Evolutionary conservation across 208 protist species (phyloP).

Genomic region (Endotrypanum monterogeii): DNA sequence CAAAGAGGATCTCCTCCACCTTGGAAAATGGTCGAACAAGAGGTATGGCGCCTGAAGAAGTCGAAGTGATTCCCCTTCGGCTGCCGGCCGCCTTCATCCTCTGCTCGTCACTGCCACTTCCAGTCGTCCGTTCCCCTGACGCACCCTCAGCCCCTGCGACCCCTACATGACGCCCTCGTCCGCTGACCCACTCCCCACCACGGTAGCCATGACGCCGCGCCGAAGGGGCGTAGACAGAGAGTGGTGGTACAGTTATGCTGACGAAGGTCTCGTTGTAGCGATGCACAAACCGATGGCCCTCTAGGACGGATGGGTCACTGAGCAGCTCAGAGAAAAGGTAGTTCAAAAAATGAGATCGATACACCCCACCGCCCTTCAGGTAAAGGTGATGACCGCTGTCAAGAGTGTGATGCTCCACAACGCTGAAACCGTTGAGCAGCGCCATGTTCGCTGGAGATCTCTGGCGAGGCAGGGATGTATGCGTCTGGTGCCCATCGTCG

Average conservation of each 20-base stretch:
- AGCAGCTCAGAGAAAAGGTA: slow-evolving; percentile 72
- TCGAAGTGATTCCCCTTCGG: not conserved
- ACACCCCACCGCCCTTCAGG: slow-evolving; percentile 69
- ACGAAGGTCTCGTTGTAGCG: slow-evolving; percentile 82
- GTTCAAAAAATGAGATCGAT: slow-evolving; percentile 84
- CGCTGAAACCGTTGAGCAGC: slow-evolving; percentile 86
- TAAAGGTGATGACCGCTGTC: slow-evolving; percentile 79
- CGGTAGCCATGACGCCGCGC: not conserved
- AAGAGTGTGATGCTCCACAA: slow-evolving; percentile 83
- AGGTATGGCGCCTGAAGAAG: slow-evolving; percentile 31
- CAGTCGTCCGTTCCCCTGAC: not conserved
- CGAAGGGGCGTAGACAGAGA: slow-evolving; percentile 12
- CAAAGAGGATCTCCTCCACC: slow-evolving; percentile 89
- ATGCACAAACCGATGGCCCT: slow-evolving; percentile 53
- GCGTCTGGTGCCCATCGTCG: not conserved
- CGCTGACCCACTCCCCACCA: not conserved
- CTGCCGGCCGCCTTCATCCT: not conserved
- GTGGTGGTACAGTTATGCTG: slow-evolving; percentile 57
- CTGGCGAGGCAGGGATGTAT: slow-evolving; percentile 18
- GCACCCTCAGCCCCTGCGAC: slow-evolving; percentile 9
- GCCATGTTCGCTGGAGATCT: slow-evolving; percentile 59
- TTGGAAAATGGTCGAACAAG: slow-evolving; percentile 72
- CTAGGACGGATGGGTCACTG: slow-evolving; percentile 35
- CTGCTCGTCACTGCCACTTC: not conserved
- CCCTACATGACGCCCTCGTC: not conserved